Base-by-base conservation (phyloP, 139 green algal genomes). In the Closterium sp. region DNA sequence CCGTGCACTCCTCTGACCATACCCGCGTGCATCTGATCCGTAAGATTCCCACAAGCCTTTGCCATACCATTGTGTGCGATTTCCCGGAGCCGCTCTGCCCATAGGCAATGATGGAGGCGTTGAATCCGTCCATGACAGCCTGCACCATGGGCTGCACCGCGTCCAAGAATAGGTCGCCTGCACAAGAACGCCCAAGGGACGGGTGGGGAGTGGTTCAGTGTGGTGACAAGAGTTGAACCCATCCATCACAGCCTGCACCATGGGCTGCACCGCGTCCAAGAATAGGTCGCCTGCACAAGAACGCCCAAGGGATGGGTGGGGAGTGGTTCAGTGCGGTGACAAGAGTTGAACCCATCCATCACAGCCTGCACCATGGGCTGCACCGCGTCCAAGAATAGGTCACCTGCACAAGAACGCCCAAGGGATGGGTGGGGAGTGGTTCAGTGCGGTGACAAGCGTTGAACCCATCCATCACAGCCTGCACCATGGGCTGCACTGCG, bases 191-290 rank as follows among this genome's bases (percentile, higher is more conserved):
- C 28, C 76, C 25, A 85, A 30, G 76, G 28, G 25, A 30, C 25
- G 76, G 28, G 28, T 85, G 28, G 85, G 85, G 19, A 16, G 85
- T 21, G 16, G 66, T 21, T 21, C 66, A 16, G n/a, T n/a, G n/a
- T n/a, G n/a, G n/a, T n/a, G n/a, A n/a, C n/a, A 95, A 31, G 93
- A 66, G 43, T 94, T 95, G 88, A 93, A 95, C 5, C 93, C 93
- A 76, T 95, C 93, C 69, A 95, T 64, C 43, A 91, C 92, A 33
- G 90, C 30, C 34, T 92, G 89, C 89, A 93, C 87, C 33, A 94
- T 33, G 19, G 89, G 89, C 92, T 94, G 92, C 33, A 93, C 69
- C 69, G 69, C 86, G 34, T 34, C n/a, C 86, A 55, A 4, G 36
- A 55, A 55, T 55, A 55, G 36, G 6, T 55, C 36, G 36, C 36